Evolutionary conservation across 495 filamentous ascomycete species (phyloP), one percentile per base, ranked within the genome.

Genomic region (Daldinia concentrica): DNA sequence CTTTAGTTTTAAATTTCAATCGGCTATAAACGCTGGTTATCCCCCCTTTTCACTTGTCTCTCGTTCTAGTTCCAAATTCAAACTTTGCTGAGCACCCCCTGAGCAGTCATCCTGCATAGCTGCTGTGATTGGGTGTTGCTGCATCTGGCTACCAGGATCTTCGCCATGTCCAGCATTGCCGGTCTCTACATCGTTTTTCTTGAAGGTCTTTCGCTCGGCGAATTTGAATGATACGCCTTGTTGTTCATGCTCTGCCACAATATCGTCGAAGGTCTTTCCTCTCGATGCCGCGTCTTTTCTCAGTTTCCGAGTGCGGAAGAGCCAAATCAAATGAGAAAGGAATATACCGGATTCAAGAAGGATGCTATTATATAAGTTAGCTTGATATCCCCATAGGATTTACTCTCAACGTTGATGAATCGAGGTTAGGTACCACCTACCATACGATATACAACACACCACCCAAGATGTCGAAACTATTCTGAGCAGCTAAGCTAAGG

Each of bases 321-420:
- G 83, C 89, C 90, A 93, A 57, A 91, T 80, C 34, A 88, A 74
- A 66, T 93, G 90, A 29, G 90, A 92, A 15, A 80, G 19, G 67
- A 92, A 91, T 55, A 94, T 91, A 1, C 90, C 91, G 0, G 81
- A 75, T 75, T 94, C 91, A 24, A 93, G 82, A 9, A 89, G 36
- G 30, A 90, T 80, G 17, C 89, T 91, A 39, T 9, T 4, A 0
- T 3, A 14, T 1, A 17, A n/a, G 45, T 77, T 30, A 80, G 73
- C 6, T 11, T 32, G 6, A 26, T 1, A 30, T 30, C 26, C 17
- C 8, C 22, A 27, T 1, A 17, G 6, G 9, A 17, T 27, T 19
- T 1, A 8, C 1, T 27, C 8, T 12, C 32, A 30, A 8, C 24
- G 5, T 22, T 5, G 19, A 37, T n/a, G 15, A 14, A n/a, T 12